Percentiles rank a stretch among this genome's conserved stretches.
phyloP scores from a whole-genome alignment of 208 protist genomes.

The Porcisia deanei region DNA sequence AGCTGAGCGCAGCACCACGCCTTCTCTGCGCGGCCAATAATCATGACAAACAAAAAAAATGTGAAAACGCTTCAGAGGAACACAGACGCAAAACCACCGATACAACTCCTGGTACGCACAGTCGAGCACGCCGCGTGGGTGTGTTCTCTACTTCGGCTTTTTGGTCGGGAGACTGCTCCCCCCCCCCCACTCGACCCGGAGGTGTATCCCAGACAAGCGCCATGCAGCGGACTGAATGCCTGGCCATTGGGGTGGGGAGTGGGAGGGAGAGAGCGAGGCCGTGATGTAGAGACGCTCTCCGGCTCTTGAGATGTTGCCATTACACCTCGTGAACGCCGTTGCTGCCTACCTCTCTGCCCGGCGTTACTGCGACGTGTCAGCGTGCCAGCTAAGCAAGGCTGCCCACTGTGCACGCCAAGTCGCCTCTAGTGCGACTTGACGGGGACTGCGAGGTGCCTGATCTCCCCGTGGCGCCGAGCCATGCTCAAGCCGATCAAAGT shows the following conservation, averaged over 20 bases:
- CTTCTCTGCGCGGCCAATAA: too few species aligned
- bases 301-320: not conserved
- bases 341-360: not conserved
- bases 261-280: not conserved
- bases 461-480: slow-evolving; percentile 8
- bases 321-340: not conserved
- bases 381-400: slow-evolving; percentile 20
- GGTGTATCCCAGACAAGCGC: too few species aligned
- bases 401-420: slow-evolving; percentile 30
- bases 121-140: not conserved
- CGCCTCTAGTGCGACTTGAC: slow-evolving; percentile 26
- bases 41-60: too few species aligned
- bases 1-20: too few species aligned
- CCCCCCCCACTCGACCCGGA: not conserved
- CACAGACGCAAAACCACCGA: not conserved
- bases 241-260: too few species aligned
- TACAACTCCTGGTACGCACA: not conserved
- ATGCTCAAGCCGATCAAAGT: slow-evolving; percentile 16
- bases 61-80: too few species aligned
- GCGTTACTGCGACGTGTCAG: not conserved
- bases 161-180: not conserved
- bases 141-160: not conserved
- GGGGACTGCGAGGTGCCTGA: slow-evolving; percentile 17
- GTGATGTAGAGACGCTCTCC: not conserved
- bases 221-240: not conserved